Evolutionary conservation across 306 rosid species (phyloP).

Genomic region (Styphnolobium japonicum): DNA sequence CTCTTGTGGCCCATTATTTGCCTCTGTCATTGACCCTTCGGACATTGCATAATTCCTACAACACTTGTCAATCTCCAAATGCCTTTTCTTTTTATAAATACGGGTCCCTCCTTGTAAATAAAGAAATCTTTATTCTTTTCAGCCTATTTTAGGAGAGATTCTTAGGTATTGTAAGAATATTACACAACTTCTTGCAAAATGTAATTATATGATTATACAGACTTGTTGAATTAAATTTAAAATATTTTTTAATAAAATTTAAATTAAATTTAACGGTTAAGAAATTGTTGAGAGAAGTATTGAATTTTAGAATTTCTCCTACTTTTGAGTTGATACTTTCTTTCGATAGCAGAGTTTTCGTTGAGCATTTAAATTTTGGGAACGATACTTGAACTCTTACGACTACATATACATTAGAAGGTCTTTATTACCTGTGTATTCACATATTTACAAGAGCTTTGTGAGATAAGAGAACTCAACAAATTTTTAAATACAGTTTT

Average conservation of each 20-base stretch:
- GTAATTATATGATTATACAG: too few relatives aligned
- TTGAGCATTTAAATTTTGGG: neutral
- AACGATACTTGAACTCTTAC: neutral
- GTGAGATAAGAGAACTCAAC: too few relatives aligned
- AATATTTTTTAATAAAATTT: too few relatives aligned
- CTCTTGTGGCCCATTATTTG: conserved; percentile 20
- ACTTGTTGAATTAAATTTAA: too few relatives aligned
- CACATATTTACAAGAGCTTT: too few relatives aligned
- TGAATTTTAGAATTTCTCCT: too few relatives aligned
- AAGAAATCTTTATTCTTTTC: conserved; percentile 7
- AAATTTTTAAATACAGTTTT: too few relatives aligned
- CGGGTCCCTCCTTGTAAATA: neutral
- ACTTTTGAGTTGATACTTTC: neutral
- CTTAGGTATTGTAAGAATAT: too few relatives aligned
- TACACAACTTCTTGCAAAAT: too few relatives aligned
- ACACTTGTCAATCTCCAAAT: conserved; percentile 44
- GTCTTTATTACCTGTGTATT: neutral
- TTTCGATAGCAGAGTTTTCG: neutral
- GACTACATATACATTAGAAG: neutral
- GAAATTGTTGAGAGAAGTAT: too few relatives aligned
- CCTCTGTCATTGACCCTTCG: conserved; percentile 22
- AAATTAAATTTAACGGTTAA: too few relatives aligned
- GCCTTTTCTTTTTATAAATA: neutral
- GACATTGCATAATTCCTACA: neutral
- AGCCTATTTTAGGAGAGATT: too few relatives aligned